These are phyloP conservation scores for Achaetomium macrosporum DNA, from an alignment of 2,329 filamentous ascomycete species.

Conservation along the genomic window DNA sequence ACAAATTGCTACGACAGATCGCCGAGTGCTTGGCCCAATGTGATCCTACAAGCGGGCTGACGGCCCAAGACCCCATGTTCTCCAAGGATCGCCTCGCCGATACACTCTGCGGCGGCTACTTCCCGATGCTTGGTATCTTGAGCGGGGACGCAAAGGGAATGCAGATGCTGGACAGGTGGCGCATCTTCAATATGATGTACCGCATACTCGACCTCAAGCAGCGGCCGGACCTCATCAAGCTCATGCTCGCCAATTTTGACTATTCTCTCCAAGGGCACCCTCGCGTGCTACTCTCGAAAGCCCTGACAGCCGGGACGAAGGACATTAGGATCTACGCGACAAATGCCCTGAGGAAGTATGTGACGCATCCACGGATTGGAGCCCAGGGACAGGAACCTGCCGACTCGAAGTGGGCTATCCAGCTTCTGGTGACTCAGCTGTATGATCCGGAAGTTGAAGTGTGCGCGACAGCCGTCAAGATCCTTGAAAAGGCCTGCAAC, in stretches of 20 bases:
- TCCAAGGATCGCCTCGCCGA: slow-evolving; percentile 77
- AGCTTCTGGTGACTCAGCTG: slow-evolving; percentile 91
- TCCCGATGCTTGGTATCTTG: slow-evolving; percentile 82
- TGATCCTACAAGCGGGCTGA: slow-evolving; percentile 72
- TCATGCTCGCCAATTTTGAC: slow-evolving; percentile 85
- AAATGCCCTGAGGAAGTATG: slow-evolving; percentile 80
- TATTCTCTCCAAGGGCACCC: slow-evolving; percentile 86
- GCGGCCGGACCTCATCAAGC: slow-evolving; percentile 83
- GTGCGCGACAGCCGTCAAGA: slow-evolving; percentile 92
- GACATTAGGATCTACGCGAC: slow-evolving; percentile 88
- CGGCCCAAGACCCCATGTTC: slow-evolving; percentile 83
- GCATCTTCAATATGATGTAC: slow-evolving; percentile 99
- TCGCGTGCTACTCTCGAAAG: slow-evolving; percentile 86
- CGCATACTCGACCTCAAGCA: slow-evolving; percentile 91
- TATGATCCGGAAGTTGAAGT: slow-evolving; percentile 98
- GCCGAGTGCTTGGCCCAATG: slow-evolving; percentile 94
- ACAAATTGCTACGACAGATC: slow-evolving; percentile 88
- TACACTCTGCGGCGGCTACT: slow-evolving; percentile 87
- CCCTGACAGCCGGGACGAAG: slow-evolving; percentile 84
- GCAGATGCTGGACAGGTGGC: slow-evolving; percentile 89
- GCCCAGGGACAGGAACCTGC: slow-evolving; percentile 41
- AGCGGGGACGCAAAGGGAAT: slow-evolving; percentile 78
- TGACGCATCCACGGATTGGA: slow-evolving; percentile 47
- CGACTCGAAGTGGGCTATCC: slow-evolving; percentile 92
- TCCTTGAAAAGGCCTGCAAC: slow-evolving; percentile 95